Conservation (phyloP, 148 eudicot species). For the Silene uniflora region DNA sequence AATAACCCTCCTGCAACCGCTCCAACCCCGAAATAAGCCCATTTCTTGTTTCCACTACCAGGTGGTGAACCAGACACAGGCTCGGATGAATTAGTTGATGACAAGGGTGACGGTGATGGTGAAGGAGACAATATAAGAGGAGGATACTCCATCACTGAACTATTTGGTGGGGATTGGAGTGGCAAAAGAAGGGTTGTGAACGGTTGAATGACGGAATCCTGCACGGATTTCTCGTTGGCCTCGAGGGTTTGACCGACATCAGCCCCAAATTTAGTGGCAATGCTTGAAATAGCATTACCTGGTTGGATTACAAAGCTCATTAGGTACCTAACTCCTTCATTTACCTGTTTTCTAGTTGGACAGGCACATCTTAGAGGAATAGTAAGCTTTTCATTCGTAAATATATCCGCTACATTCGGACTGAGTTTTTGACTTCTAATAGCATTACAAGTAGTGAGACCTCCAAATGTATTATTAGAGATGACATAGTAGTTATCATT, state of each 20-base stretch:
- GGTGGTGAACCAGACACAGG: constrained; percentile 5
- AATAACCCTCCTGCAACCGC: constrained; percentile 39
- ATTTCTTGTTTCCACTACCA: constrained; percentile 23
- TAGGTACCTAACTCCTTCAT: constrained; percentile 54
- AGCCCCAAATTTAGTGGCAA: constrained; percentile 50
- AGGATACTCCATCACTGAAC: constrained; percentile 31
- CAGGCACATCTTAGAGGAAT: constrained; percentile 90
- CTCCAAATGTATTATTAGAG: constrained; percentile 55
- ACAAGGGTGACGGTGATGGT: constrained; percentile 29
- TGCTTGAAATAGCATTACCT: constrained; percentile 28
- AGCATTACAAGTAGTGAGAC: constrained; percentile 66
- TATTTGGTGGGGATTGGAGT: constrained; percentile 48
- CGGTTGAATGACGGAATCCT: constrained; percentile 41
- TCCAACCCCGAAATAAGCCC: constrained; percentile 42
- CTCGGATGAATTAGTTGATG: constrained; percentile 11
- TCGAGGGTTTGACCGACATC: constrained; percentile 41
- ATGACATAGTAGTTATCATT: constrained; percentile 31
- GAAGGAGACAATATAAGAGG: constrained; percentile 35
- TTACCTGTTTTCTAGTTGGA: constrained; percentile 62
- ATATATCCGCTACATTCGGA: constrained; percentile 21
- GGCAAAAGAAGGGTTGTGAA: constrained; percentile 75
- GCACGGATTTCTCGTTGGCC: constrained; percentile 57
- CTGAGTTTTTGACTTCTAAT: constrained; percentile 41
- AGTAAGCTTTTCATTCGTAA: constrained; percentile 33
- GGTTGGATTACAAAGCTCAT: constrained; percentile 50